Evolutionary conservation across 345 rosid genomes (phyloP).

Genomic region (Excoecaria cochinchinensis): DNA sequence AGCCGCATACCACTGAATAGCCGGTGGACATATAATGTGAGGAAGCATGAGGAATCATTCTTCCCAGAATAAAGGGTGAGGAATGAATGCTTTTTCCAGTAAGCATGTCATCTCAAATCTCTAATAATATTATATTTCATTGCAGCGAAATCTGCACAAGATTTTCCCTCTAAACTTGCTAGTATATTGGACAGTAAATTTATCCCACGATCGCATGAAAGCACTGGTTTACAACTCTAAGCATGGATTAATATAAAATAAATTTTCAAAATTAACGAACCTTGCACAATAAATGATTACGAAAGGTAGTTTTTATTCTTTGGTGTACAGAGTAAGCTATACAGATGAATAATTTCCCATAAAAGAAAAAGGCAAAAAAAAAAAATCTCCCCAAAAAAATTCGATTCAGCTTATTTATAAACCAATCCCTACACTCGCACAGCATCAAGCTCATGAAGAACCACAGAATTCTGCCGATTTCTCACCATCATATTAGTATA

Average conservation of each 20-base stretch:
- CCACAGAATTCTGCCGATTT: not conserved
- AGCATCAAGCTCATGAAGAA: not conserved
- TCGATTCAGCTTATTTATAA: not conserved
- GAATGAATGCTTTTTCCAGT: too few relatives aligned
- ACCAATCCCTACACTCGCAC: constrained; percentile 2
- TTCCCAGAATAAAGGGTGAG: too few relatives aligned
- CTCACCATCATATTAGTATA: not conserved
- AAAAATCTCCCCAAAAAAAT: not conserved
- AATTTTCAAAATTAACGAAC: not conserved
- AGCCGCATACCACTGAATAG: too few relatives aligned
- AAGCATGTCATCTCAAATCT: too few relatives aligned
- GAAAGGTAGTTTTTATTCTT: not conserved
- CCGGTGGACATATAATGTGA: too few relatives aligned
- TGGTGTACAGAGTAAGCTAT: not conserved
- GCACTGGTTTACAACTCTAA: too few relatives aligned
- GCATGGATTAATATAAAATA: not conserved
- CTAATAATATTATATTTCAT: too few relatives aligned
- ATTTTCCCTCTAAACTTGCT: too few relatives aligned
- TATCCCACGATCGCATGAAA: too few relatives aligned
- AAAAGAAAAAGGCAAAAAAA: not conserved
- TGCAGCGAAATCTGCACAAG: too few relatives aligned
- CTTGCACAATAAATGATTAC: not conserved
- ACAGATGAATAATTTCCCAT: not conserved
- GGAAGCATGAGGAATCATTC: too few relatives aligned
- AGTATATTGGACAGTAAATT: too few relatives aligned